Evolutionary conservation across 2,329 filamentous ascomycete species (phyloP).

Genomic region (Stagonosporopsis vannaccii): DNA sequence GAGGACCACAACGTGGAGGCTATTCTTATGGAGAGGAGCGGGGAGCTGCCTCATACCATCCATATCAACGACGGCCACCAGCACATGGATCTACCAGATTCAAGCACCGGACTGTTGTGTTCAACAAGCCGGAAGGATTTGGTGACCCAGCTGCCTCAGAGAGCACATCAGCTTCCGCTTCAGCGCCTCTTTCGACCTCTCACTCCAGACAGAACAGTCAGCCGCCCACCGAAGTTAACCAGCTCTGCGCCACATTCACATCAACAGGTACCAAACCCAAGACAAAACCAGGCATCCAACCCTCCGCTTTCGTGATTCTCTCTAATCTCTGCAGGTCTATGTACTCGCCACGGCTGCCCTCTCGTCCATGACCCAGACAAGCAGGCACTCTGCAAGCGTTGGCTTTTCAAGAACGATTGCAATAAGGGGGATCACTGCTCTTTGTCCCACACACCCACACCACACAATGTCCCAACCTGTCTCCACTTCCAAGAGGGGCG

Average conservation of each 20-base stretch:
- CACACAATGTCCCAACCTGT: conserved; percentile 86
- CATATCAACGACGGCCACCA: conserved; percentile 27
- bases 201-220: conserved; percentile 13
- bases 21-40: conserved; percentile 15
- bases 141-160: conserved; percentile 5
- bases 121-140: conserved; percentile 17
- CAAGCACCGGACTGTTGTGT: conserved; percentile 23
- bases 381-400: conserved; percentile 89
- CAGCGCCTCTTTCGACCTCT: conserved; percentile 4
- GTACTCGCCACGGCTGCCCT: conserved; percentile 81
- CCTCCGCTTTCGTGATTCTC: background rate
- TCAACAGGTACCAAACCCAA: conserved; percentile 44
- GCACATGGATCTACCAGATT: conserved; percentile 13
- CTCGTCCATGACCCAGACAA: conserved; percentile 85
- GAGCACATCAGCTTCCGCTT: conserved; percentile 1
- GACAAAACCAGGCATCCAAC: conserved; percentile 14
- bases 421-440: conserved; percentile 80
- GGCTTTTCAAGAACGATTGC: conserved; percentile 81
- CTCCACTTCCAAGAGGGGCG: conserved; percentile 89
- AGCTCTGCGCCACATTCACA: conserved; percentile 39
- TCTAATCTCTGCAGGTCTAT: conserved; percentile 67
- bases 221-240: conserved; percentile 18
- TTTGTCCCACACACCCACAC: conserved; percentile 84
- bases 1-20: conserved; percentile 20
- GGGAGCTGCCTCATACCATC: conserved; percentile 27